Evolutionary conservation across 2,329 filamentous ascomycete species (phyloP).

Genomic region (Verticillium nonalfalfae): DNA sequence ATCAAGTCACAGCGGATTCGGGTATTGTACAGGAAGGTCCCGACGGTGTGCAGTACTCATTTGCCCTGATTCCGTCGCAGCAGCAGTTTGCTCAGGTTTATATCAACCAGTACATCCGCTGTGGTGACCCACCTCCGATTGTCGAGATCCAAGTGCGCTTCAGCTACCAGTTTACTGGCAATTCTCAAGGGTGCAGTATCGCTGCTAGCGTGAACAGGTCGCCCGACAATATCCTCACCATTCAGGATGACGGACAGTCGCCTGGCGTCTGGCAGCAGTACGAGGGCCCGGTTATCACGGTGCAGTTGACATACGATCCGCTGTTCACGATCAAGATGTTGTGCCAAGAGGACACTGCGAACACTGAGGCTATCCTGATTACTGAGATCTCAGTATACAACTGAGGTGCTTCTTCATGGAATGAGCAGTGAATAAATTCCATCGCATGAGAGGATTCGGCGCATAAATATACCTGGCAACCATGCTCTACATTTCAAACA

Average conservation of each 20-base stretch:
- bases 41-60: conserved; percentile 2
- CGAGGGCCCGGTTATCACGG: conserved; percentile 1
- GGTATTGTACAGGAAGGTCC: not conserved
- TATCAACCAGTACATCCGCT: conserved; percentile 6
- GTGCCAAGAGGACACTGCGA: conserved; percentile 3
- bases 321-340: conserved; percentile 8
- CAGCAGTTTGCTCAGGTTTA: conserved; percentile 6
- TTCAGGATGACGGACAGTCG: conserved; percentile 3
- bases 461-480: too few species aligned
- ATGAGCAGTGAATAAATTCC: too few species aligned
- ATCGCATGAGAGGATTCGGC: too few species aligned
- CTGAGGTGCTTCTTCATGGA: too few species aligned
- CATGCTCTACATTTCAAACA: too few species aligned
- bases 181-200: conserved; percentile 6
- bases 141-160: conserved; percentile 6
- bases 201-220: conserved; percentile 3
- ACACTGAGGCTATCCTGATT: not conserved
- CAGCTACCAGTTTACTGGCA: conserved; percentile 6
- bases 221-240: not conserved
- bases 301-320: conserved; percentile 5
- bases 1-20: conserved; percentile 7
- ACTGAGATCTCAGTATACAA: not conserved
- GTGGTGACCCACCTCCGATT: conserved; percentile 6
- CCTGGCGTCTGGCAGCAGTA: conserved; percentile 7
- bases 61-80: conserved; percentile 9